Evolutionary conservation across 2,329 filamentous ascomycete genomes (phyloP), one percentile per base, ranked within the genome.

Genomic region (Penicillium sp.): DNA sequence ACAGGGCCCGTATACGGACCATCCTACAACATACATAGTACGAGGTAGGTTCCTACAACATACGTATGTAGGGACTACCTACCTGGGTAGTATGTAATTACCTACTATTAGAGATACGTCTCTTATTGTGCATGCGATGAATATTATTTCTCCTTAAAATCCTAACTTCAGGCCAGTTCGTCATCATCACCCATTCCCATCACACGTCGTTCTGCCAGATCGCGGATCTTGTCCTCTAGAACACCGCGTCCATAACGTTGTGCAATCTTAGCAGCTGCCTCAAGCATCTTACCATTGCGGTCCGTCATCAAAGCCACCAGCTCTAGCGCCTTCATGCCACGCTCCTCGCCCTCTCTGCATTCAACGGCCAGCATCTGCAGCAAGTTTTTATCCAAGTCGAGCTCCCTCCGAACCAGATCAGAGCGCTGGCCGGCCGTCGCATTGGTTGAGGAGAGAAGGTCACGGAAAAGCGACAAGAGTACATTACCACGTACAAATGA

Each of bases 251-350:
- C 89, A 76, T 95, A 99, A 63, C 93, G 81, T 69, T 88, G 84
- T 8, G 94, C 94, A 46, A 99, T 84, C 80, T 95, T 96, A 53
- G 86, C 84, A 1, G 94, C 94, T 4, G 93, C 89, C 71, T 97
- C 91, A 54, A 96, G 74, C 90, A 97, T 97, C 71, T 89, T 87
- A 16, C 93, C 93, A 56, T 84, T 89, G 42, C 85, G 81, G 75
- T 97, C 92, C 41, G 83, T 83, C 86, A 99, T 89, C 66, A 99
- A 78, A 58, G 83, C 81, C 29, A 96, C 94, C 66, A 97, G 83
- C 75, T 99, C 95, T 34, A 99, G 78, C 0, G 93, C 93, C 62
- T 93, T 91, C 91, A 97, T 97, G 6, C 92, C 93, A 29, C 89
- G 82, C 59, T 97, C 92, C 72, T 99, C 94, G 41, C 91, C 91